Conservation (phyloP, 805 yeast species). For the Pichia thaimueangensis region DNA sequence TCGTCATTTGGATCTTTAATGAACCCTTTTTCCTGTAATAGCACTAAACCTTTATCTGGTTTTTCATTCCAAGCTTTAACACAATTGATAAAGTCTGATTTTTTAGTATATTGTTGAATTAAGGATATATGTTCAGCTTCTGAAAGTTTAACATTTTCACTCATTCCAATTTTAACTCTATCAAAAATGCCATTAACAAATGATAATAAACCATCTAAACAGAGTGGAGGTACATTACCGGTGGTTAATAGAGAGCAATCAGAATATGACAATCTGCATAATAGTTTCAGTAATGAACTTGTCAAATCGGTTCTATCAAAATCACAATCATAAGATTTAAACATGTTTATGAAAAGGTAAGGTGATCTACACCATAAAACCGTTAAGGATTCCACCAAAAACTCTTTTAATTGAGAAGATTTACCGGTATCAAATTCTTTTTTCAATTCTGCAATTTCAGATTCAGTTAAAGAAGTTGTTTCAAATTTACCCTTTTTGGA, state of each 20-base stretch:
- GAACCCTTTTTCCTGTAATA: slow-evolving; percentile 60
- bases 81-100: slow-evolving; percentile 71
- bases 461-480: slow-evolving; percentile 21
- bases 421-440: slow-evolving; percentile 41
- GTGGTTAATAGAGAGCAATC: slow-evolving; percentile 77
- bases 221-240: slow-evolving; percentile 85
- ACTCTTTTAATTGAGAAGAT: slow-evolving; percentile 56
- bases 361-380: slow-evolving; percentile 79
- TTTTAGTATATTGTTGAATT: slow-evolving; percentile 43
- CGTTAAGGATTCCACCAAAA: slow-evolving; percentile 77
- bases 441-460: slow-evolving; percentile 23
- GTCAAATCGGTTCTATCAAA: slow-evolving; percentile 79
- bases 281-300: slow-evolving; percentile 55
- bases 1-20: slow-evolving; percentile 43
- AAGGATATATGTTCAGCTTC: slow-evolving; percentile 25
- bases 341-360: slow-evolving; percentile 64
- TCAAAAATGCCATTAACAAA: slow-evolving; percentile 59
- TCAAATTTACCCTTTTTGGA: slow-evolving; percentile 22
- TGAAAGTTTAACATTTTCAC: slow-evolving; percentile 20
- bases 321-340: slow-evolving; percentile 85
- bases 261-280: slow-evolving; percentile 76
- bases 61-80: slow-evolving; percentile 70
- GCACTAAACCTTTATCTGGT: slow-evolving; percentile 68
- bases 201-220: slow-evolving; percentile 79
- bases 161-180: slow-evolving; percentile 34